A percentile compares a stretch with the other conserved stretches of the same genome.
These are phyloP conservation scores for Babesia divergens DNA, from an alignment of 169 alveolate genomes.

Conservation along the genomic window DNA sequence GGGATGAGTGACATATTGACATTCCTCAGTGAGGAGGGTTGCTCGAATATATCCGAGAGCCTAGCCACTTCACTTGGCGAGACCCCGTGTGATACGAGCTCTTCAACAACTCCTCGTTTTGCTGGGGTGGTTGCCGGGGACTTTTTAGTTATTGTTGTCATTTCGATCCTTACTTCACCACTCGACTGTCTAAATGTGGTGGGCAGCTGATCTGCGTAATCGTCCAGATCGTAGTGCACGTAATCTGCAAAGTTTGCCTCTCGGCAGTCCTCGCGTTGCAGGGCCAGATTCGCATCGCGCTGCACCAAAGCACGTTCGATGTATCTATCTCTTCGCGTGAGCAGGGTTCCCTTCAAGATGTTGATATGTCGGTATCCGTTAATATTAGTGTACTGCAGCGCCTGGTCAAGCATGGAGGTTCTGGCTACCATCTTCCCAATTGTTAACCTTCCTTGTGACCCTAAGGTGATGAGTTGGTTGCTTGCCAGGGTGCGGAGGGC, in stretches of 20 bases:
- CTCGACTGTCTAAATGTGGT: neutral
- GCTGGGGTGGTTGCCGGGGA: neutral
- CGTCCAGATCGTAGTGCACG: slow-evolving; percentile 30
- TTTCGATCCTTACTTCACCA: neutral
- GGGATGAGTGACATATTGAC: slow-evolving; percentile 59
- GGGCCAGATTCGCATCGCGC: slow-evolving; percentile 58
- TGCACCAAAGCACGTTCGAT: slow-evolving; percentile 49
- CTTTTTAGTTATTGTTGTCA: neutral
- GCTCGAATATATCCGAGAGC: slow-evolving; percentile 69
- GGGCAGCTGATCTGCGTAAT: neutral
- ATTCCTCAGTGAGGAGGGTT: slow-evolving; percentile 60
- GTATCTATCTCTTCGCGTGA: slow-evolving; percentile 12
- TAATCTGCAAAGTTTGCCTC: slow-evolving; percentile 60
- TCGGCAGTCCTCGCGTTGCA: slow-evolving; percentile 51
- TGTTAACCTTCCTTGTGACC: neutral
- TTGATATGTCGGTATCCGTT: slow-evolving; percentile 18
- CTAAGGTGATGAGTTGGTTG: neutral
- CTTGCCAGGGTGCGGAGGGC: neutral
- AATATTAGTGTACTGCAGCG: slow-evolving; percentile 32
- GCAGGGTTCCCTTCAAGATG: neutral
- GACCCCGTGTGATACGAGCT: slow-evolving; percentile 61
- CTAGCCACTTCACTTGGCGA: slow-evolving; percentile 72
- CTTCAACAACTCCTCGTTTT: slow-evolving; percentile 31
- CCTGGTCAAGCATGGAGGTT: slow-evolving; percentile 34
- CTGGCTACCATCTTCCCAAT: slow-evolving; percentile 1